A percentile compares a stretch with the other conserved stretches of the same genome.
Evolutionary conservation across 1,139 yeast genomes (phyloP).

Genomic region (Geotrichum cucujoidarum): DNA sequence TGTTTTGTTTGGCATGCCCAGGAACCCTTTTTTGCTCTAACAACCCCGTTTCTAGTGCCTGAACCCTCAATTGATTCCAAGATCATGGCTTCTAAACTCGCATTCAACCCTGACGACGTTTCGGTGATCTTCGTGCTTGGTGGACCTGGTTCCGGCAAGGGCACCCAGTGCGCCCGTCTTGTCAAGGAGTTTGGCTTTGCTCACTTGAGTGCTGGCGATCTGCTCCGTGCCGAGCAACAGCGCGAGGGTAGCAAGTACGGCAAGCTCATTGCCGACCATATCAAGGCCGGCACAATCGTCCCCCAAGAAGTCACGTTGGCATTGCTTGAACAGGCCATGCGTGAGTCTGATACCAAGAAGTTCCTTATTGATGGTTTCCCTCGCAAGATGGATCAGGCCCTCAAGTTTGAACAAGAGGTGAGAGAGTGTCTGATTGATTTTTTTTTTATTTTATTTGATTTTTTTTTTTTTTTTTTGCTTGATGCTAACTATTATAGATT

Average conservation of each 20-base stretch:
- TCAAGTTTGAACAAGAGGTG: conserved; percentile 78
- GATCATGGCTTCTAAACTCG: conserved; percentile 35
- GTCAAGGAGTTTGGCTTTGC: conserved; percentile 77
- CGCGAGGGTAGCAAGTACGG: conserved; percentile 83
- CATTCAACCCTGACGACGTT: conserved; percentile 57
- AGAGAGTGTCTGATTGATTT: conserved; percentile 38
- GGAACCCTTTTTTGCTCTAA: not conserved
- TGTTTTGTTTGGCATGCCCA: no score
- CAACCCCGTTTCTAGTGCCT: conserved; percentile 9
- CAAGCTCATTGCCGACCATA: conserved; percentile 73
- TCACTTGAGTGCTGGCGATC: conserved; percentile 92
- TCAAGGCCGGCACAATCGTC: conserved; percentile 87
- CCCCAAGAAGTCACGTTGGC: conserved; percentile 95
- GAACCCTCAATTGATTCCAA: conserved; percentile 17
- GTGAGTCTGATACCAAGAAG: conserved; percentile 47
- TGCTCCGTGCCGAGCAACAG: conserved; percentile 83
- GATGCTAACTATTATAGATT: conserved; percentile 31
- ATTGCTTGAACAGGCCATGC: conserved; percentile 73
- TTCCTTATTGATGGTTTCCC: conserved; percentile 96
- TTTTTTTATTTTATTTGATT: not conserved
- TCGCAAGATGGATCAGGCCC: conserved; percentile 95
- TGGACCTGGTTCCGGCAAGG: conserved; percentile 92
- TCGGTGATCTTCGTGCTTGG: conserved; percentile 78
- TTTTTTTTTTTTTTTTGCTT: no score
- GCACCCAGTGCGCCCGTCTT: conserved; percentile 87